Evolutionary conservation across 768 basidiomycete genomes (phyloP).

Genomic region (Lyophyllum atratum): DNA sequence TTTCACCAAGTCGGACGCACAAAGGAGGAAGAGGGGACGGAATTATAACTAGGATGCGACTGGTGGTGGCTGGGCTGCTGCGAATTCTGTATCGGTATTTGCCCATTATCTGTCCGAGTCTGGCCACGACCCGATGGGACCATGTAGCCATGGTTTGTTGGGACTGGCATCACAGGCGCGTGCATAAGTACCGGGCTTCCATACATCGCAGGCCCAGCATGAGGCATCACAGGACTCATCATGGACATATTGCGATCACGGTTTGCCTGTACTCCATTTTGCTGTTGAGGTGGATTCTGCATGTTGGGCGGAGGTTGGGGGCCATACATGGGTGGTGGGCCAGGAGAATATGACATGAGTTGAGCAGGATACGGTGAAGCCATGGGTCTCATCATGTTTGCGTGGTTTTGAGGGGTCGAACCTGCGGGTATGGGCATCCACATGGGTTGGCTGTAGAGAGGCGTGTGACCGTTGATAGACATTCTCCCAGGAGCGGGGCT

Average conservation of each 20-base stretch:
- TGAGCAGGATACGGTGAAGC: slow-evolving; percentile 65
- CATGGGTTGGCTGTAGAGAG: slow-evolving; percentile 61
- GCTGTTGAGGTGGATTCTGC: slow-evolving; percentile 43
- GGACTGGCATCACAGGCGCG: slow-evolving; percentile 47
- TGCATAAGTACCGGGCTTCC: slow-evolving; percentile 74
- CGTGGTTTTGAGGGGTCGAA: slow-evolving; percentile 46
- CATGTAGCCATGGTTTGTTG: slow-evolving; percentile 48
- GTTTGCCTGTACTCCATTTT: slow-evolving; percentile 34
- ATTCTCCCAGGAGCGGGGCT: slow-evolving; percentile 68
- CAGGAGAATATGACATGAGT: slow-evolving; percentile 65
- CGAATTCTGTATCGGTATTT: slow-evolving; percentile 42
- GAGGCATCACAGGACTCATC: slow-evolving; percentile 75
- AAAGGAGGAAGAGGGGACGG: slow-evolving; percentile 42
- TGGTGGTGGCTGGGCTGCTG: slow-evolving; percentile 30
- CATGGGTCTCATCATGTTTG: slow-evolving; percentile 56
- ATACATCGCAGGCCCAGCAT: slow-evolving; percentile 63
- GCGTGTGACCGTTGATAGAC: slow-evolving; percentile 61
- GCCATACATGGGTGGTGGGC: slow-evolving; percentile 50
- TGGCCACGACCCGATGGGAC: slow-evolving; percentile 51
- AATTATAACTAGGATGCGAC: slow-evolving; percentile 41
- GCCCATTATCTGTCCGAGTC: slow-evolving; percentile 48
- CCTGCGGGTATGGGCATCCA: slow-evolving; percentile 62
- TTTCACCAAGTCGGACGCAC: slow-evolving; percentile 54
- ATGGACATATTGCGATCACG: slow-evolving; percentile 58
- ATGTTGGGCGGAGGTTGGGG: slow-evolving; percentile 44